Conservation (phyloP, 2,329 filamentous ascomycete species). For the Claviceps sp. region DNA sequence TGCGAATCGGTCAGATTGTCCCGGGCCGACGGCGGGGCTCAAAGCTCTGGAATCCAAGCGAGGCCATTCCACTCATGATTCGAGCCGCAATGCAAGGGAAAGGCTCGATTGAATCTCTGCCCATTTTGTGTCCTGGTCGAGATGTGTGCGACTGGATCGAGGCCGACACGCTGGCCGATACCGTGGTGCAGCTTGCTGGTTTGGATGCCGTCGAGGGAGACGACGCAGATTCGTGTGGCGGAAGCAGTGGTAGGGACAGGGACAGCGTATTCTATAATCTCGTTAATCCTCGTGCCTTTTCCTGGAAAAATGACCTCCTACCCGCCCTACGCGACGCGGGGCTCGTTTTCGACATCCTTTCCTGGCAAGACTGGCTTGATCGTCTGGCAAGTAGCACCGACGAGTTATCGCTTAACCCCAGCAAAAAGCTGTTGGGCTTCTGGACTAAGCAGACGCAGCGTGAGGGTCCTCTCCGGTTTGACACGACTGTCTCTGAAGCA, state of each 20-base stretch:
- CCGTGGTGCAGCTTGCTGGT: conserved; percentile 29
- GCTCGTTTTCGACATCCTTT: conserved; percentile 28
- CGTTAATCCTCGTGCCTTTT: conserved; percentile 31
- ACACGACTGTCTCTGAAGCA: not conserved
- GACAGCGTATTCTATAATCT: conserved; percentile 30
- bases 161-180: conserved; percentile 23
- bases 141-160: not conserved
- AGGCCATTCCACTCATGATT: conserved; percentile 39
- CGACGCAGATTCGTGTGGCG: conserved; percentile 23
- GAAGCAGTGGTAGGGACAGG: not conserved
- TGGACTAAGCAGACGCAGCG: conserved; percentile 11
- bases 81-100: conserved; percentile 14
- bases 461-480: not conserved
- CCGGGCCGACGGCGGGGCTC: conserved; percentile 29
- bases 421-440: conserved; percentile 29
- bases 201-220: conserved; percentile 26
- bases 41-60: conserved; percentile 32
- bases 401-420: conserved; percentile 32
- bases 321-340: conserved; percentile 30
- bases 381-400: conserved; percentile 27
- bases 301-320: conserved; percentile 36
- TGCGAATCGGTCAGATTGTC: conserved; percentile 36
- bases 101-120: conserved; percentile 23
- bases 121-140: conserved; percentile 12
- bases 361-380: conserved; percentile 27